phyloP scores from a whole-genome alignment of 495 filamentous ascomycete genomes.

The Penicillium simplicissimum region DNA sequence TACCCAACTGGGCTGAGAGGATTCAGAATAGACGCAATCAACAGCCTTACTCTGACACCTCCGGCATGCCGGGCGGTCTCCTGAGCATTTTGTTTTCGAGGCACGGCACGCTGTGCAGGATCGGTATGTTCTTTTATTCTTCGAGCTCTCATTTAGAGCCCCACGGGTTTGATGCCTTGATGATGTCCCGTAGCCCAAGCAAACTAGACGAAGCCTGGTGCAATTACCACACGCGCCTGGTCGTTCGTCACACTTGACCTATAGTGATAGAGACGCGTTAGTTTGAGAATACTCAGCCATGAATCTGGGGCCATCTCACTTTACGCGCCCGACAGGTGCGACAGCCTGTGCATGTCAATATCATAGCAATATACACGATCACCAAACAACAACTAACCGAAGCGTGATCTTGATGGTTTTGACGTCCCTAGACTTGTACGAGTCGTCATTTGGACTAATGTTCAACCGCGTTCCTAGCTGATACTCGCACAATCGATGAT shows the following conservation, averaged over 20 bases:
- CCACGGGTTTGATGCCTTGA: constrained; percentile 4
- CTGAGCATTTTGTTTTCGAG: constrained; percentile 39
- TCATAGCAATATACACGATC: neutral
- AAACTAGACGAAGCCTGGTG: constrained; percentile 26
- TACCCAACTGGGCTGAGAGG: constrained; percentile 32
- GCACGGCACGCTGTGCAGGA: constrained; percentile 35
- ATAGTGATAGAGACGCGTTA: neutral
- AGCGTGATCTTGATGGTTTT: constrained; percentile 25
- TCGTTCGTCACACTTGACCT: constrained; percentile 37
- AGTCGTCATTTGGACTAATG: neutral
- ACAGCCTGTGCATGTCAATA: constrained; percentile 19
- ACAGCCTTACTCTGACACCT: constrained; percentile 29
- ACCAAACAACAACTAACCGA: constrained; percentile 17
- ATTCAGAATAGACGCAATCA: constrained; percentile 34
- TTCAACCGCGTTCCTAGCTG: neutral
- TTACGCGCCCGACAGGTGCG: constrained; percentile 33
- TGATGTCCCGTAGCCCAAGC: constrained; percentile 25
- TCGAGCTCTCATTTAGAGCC: constrained; percentile 9
- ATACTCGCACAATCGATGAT: neutral
- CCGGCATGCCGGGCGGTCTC: constrained; percentile 33
- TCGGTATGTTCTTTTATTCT: constrained; percentile 34
- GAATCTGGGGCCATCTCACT: constrained; percentile 11
- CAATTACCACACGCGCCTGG: constrained; percentile 33
- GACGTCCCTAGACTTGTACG: constrained; percentile 8
- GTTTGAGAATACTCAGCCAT: neutral